phyloP scores from a whole-genome alignment of 306 rosid genomes.

The Spatholobus suberectus region DNA sequence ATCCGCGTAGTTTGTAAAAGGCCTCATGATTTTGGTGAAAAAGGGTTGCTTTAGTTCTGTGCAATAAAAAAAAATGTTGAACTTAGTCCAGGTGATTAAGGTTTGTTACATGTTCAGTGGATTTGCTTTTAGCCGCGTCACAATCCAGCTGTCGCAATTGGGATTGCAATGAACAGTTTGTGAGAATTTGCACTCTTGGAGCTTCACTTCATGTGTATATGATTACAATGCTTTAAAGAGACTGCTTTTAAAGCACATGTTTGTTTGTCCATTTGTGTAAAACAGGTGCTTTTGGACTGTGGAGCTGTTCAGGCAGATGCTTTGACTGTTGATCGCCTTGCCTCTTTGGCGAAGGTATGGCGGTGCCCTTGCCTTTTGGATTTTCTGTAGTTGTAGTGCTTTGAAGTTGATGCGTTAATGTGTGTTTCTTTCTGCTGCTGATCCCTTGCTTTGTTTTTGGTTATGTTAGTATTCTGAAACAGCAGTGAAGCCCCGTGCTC shows the following conservation, averaged over 20 bases:
- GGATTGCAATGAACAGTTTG: neutral
- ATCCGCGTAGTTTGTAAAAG: neutral
- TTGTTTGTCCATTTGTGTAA: slow-evolving; percentile 27
- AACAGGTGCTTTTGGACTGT: slow-evolving; percentile 87
- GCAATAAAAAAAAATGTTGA: no score
- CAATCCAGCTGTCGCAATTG: no score
- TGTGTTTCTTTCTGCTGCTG: slow-evolving; percentile 20
- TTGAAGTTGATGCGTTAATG: neutral
- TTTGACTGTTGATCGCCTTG: slow-evolving; percentile 95
- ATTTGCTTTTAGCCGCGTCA: no score
- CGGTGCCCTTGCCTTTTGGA: neutral
- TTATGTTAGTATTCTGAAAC: slow-evolving; percentile 81
- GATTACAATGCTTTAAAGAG: no score
- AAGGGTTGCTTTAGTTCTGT: no score
- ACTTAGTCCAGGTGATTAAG: no score
- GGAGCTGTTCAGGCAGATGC: slow-evolving; percentile 99
- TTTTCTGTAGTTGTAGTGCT: slow-evolving; percentile 12
- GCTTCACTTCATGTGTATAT: no score
- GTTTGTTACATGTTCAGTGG: slow-evolving; percentile 4
- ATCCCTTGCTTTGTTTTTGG: slow-evolving; percentile 26
- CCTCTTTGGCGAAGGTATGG: slow-evolving; percentile 89
- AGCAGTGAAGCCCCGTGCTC: slow-evolving; percentile 83
- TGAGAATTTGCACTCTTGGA: slow-evolving; percentile 14
- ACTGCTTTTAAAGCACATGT: neutral
- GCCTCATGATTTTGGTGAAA: neutral